A percentile compares a stretch with the other conserved stretches of the same genome.
Conservation (phyloP, 805 yeast species). For the Yarrowia alimentaria region DNA sequence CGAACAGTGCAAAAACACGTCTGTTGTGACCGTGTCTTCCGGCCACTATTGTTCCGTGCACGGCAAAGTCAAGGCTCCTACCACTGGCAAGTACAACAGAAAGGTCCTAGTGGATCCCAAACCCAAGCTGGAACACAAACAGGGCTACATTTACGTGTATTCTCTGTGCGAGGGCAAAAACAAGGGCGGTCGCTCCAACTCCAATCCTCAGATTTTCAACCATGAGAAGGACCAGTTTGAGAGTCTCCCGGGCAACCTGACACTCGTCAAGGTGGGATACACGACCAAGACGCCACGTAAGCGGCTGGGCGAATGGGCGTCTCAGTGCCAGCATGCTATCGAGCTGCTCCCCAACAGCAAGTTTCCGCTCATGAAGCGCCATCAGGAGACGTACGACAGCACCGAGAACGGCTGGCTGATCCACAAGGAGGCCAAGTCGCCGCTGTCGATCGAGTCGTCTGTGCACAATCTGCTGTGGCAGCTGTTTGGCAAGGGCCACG, state of each 20-base stretch:
- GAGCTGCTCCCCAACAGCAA: slow-evolving; percentile 28
- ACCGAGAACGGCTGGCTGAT: slow-evolving; percentile 36
- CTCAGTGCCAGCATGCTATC: slow-evolving; percentile 36
- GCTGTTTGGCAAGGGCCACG: slow-evolving; percentile 36
- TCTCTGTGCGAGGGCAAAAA: slow-evolving; percentile 30
- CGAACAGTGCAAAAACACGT: slow-evolving; percentile 15
- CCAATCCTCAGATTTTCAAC: slow-evolving; percentile 35
- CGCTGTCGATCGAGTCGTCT: slow-evolving; percentile 33
- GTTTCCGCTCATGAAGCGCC: slow-evolving; percentile 28
- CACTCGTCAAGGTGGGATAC: slow-evolving; percentile 38
- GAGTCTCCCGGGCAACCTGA: slow-evolving; percentile 22
- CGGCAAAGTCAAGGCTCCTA: slow-evolving; percentile 3
- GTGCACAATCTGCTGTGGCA: slow-evolving; percentile 34
- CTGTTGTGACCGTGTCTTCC: slow-evolving; percentile 6
- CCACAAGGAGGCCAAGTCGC: slow-evolving; percentile 23
- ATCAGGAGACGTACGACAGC: slow-evolving; percentile 27
- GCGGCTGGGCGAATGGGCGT: slow-evolving; percentile 38
- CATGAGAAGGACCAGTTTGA: slow-evolving; percentile 29
- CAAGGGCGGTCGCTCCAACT: slow-evolving; percentile 28
- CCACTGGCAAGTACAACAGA: slow-evolving; percentile 10
- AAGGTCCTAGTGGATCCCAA: neutral
- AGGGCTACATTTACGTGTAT: slow-evolving; percentile 38
- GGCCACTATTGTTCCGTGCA: slow-evolving; percentile 28
- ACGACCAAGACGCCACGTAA: slow-evolving; percentile 35
- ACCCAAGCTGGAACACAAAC: slow-evolving; percentile 4